Evolutionary conservation across 1,139 yeast species (phyloP), one percentile per base, ranked within the genome.

Genomic region (Blastobotrys capitulatus): DNA sequence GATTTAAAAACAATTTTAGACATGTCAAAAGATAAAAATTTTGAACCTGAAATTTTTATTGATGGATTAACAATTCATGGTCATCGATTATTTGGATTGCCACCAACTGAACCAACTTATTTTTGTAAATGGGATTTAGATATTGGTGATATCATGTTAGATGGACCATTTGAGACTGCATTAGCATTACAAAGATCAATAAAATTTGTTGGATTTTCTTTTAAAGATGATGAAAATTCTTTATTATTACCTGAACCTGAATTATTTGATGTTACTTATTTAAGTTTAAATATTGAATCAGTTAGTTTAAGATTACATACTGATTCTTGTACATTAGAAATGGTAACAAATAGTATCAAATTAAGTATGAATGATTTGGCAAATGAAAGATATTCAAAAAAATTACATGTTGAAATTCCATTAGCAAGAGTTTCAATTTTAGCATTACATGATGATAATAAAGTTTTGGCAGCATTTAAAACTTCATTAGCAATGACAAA

Each of bases 21-120:
- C 12, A 49, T 61, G 25, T 63, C 63, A 1, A 42, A 48, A 16
- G 41, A 34, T 26, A 35, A 34, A 12, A 38, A 42, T 15, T 38
- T 41, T 27, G 57, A 59, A 2, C 73, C 79, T 2, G 78, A 79
- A 34, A 57, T 86, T 13, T 65, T 70, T 12, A 75, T 86, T 44
- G 86, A 82, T 58, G 88, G 89, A 0, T 62, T 89, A 22, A 62
- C 75, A 5, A 74, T 86, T 15, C 95, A 86, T 65, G 92, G 96
- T 1, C 96, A 90, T 63, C 75, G 97, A 61, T 80, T 89, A 82
- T 88, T 89, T 72, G 97, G 98, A 0, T 65, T 88, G 1, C 96
- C 96, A 0, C 97, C 97, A 0, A 73, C 76, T 2, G 95, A 87
- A 62, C 86, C 92, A 1, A 87, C 97, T 0, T 92, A 87, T 62